Evolutionary conservation across 2,329 filamentous ascomycete genomes (phyloP).

Genomic region (Cladosporium halotolerans): DNA sequence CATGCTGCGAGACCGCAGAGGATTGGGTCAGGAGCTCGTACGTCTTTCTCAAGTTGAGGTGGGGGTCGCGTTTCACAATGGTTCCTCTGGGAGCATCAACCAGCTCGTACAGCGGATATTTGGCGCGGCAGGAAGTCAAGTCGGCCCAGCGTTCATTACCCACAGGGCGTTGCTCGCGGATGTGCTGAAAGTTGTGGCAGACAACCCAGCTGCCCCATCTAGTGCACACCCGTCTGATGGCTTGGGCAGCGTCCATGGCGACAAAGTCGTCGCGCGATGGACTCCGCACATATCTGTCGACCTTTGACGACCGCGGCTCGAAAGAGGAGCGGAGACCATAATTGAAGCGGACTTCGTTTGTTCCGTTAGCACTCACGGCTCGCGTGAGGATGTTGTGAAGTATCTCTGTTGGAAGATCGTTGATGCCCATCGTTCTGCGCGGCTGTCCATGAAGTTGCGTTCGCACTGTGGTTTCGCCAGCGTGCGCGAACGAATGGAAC

Average conservation of each 20-base stretch:
- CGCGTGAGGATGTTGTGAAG: constrained; percentile 46
- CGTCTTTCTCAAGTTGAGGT: constrained; percentile 43
- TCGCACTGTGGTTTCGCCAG: too few species aligned
- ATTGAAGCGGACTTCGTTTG: constrained; percentile 44
- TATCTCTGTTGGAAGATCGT: constrained; percentile 47
- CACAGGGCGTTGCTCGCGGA: constrained; percentile 49
- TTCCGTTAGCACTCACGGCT: constrained; percentile 42
- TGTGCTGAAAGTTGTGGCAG: constrained; percentile 44
- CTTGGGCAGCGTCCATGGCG: constrained; percentile 45
- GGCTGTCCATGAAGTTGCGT: too few species aligned
- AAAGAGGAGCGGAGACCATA: constrained; percentile 48
- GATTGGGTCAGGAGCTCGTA: constrained; percentile 40
- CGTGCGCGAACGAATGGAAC: too few species aligned
- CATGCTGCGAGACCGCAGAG: constrained; percentile 42
- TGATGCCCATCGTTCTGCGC: constrained; percentile 31
- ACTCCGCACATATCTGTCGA: constrained; percentile 47
- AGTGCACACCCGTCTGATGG: constrained; percentile 45
- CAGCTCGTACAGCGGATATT: constrained; percentile 43
- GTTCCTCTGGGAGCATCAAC: constrained; percentile 42
- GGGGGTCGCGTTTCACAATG: constrained; percentile 48
- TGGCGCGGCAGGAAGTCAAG: constrained; percentile 35
- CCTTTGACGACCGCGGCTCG: constrained; percentile 35
- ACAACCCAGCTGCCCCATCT: constrained; percentile 50
- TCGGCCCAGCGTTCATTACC: constrained; percentile 48
- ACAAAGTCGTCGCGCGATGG: constrained; percentile 45